Evolutionary conservation across 352 stramenopile genomes (phyloP).

Genomic region (Pseudoperonospora humuli): DNA sequence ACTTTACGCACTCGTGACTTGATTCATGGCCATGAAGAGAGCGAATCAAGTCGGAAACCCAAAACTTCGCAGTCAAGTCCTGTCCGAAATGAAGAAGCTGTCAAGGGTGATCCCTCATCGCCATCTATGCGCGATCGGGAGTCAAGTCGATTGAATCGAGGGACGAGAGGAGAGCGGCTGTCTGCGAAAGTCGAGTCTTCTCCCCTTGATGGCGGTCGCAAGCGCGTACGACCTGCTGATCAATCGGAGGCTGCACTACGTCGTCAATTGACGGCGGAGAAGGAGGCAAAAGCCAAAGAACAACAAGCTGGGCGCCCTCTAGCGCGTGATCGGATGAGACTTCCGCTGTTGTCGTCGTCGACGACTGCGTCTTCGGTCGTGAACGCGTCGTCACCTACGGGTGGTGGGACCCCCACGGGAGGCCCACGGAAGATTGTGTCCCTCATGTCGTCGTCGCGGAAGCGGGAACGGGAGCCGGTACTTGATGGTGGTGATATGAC

Average conservation of each 20-base stretch:
- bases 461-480: constrained; percentile 49
- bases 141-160: constrained; percentile 4
- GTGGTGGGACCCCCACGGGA: constrained; percentile 17
- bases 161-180: constrained; percentile 17
- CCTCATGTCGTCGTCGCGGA: constrained; percentile 57
- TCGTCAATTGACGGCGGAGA: constrained; percentile 68
- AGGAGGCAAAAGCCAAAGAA: constrained; percentile 37
- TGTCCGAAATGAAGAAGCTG: constrained; percentile 13
- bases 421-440: constrained; percentile 65
- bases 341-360: constrained; percentile 17
- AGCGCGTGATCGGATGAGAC: constrained; percentile 21
- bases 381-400: constrained; percentile 3
- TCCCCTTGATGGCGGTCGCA: constrained; percentile 17
- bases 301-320: constrained; percentile 16
- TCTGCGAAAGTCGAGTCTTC: constrained; percentile 15
- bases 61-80: constrained; percentile 8
- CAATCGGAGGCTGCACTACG: constrained; percentile 55
- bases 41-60: constrained; percentile 7
- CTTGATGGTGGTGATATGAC: constrained; percentile 5
- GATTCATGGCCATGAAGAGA: constrained; percentile 14
- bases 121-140: constrained; percentile 13
- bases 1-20: constrained; percentile 13
- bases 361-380: constrained; percentile 5
- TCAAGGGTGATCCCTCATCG: constrained; percentile 8
- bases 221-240: constrained; percentile 47